Evolutionary conservation across 257 asterid genomes (phyloP).

Genomic region (Ilex aquifolium): DNA sequence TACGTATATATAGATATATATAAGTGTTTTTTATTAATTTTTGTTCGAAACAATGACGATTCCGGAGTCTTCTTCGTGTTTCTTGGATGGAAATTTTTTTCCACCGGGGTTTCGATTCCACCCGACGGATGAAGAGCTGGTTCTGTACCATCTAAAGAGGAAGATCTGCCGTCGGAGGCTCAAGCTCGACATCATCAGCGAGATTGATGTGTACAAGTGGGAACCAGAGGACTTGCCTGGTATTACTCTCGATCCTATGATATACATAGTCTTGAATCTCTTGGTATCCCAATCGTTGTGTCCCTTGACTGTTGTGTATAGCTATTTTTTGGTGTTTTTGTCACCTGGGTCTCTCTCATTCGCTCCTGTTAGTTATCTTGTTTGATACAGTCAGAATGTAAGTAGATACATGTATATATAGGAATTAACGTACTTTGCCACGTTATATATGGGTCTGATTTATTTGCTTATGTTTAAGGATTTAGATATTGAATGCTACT

Average conservation of each 20-base stretch:
- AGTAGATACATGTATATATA: background rate
- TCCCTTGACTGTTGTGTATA: background rate
- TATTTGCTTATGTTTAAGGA: too few species aligned
- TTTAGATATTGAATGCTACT: too few species aligned
- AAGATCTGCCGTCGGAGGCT: slow-evolving; percentile 58
- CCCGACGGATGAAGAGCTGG: slow-evolving; percentile 88
- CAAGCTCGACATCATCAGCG: slow-evolving; percentile 51
- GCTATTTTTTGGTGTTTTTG: background rate
- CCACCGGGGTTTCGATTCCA: slow-evolving; percentile 93
- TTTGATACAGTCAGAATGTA: background rate
- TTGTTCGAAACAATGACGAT: slow-evolving; percentile 11
- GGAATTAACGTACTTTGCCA: too few species aligned
- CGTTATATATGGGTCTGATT: too few species aligned
- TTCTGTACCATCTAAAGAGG: slow-evolving; percentile 63
- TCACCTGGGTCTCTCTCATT: background rate
- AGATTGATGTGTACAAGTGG: slow-evolving; percentile 77
- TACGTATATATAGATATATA: too few species aligned
- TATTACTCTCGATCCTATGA: slow-evolving; percentile 7
- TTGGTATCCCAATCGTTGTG: background rate
- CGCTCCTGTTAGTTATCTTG: background rate
- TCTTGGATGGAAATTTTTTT: slow-evolving; percentile 30
- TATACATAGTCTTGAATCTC: background rate
- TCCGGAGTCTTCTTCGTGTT: slow-evolving; percentile 21
- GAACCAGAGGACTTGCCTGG: slow-evolving; percentile 91
- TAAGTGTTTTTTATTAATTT: too few species aligned